Evolutionary conservation across 176 grass and related monocot genomes (phyloP).

Genomic region (Ensete ventricosum): DNA sequence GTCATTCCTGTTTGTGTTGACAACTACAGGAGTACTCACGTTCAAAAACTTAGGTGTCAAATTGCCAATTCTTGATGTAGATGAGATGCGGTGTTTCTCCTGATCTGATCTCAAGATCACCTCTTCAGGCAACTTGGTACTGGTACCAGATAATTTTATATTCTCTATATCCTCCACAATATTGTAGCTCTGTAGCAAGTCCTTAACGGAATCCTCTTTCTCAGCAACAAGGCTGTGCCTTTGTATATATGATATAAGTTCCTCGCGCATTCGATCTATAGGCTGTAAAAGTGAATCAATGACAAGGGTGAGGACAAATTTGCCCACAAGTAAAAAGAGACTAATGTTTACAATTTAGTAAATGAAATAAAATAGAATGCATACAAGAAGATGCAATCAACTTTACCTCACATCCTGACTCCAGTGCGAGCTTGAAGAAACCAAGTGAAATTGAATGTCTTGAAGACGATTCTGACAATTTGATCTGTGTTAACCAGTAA

Average conservation of each 20-base stretch:
- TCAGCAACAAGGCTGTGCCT: conserved; percentile 47
- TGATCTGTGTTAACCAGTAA: conserved; percentile 95
- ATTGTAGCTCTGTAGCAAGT: conserved; percentile 59
- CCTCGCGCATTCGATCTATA: conserved; percentile 74
- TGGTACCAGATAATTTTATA: conserved; percentile 38
- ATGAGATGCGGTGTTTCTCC: conserved; percentile 15
- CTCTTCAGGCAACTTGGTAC: conserved; percentile 28
- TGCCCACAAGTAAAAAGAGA: background rate
- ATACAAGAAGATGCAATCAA: background rate
- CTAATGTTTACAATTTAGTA: background rate
- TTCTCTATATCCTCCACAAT: conserved; percentile 68
- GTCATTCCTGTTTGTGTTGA: conserved; percentile 30
- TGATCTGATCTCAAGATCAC: conserved; percentile 37
- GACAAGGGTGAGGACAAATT: background rate
- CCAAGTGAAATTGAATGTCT: conserved; percentile 65
- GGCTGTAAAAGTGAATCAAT: conserved; percentile 31
- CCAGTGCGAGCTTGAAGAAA: conserved; percentile 88
- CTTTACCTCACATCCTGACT: conserved; percentile 77
- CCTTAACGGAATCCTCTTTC: conserved; percentile 45
- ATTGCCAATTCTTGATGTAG: conserved; percentile 33
- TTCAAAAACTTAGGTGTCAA: conserved; percentile 67
- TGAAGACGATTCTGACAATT: conserved; percentile 68
- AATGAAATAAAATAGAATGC: conserved; percentile 2
- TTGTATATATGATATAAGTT: conserved; percentile 70
- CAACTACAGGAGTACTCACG: conserved; percentile 22